Evolutionary conservation across 495 filamentous ascomycete species (phyloP).

Genomic region (Xylaria telfairii): DNA sequence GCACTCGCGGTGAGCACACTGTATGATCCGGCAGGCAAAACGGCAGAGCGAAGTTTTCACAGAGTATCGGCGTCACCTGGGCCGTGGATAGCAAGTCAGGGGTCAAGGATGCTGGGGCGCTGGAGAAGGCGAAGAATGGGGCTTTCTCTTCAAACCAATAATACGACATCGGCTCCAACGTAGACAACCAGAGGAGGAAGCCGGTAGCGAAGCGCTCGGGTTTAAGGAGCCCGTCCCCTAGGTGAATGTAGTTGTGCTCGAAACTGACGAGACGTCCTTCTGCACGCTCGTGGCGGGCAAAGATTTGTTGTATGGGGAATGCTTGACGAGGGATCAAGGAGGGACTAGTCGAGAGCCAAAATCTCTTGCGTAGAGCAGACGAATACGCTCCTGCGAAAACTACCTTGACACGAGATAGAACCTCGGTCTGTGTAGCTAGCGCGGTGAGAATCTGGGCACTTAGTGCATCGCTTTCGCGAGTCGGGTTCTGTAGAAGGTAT

Average conservation of each 20-base stretch:
- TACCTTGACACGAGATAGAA: background rate
- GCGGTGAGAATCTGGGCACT: background rate
- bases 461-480: background rate
- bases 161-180: background rate
- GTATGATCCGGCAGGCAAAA: background rate
- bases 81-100: background rate
- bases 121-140: background rate
- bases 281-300: background rate
- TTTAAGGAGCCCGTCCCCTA: slow-evolving; percentile 18
- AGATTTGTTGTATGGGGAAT: background rate
- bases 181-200: slow-evolving; percentile 15
- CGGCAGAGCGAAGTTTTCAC: background rate
- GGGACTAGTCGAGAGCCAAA: background rate
- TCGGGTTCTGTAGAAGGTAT: background rate
- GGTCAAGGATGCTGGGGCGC: background rate
- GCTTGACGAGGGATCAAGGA: background rate
- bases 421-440: background rate
- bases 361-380: background rate
- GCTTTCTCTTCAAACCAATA: background rate
- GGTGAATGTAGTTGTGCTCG: slow-evolving; percentile 5
- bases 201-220: slow-evolving; percentile 22
- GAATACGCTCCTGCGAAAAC: background rate
- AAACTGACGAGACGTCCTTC: background rate
- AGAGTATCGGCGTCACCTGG: background rate
- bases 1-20: background rate